Conservation (phyloP, 805 yeast genomes). For the Suhomyces prunicola region DNA sequence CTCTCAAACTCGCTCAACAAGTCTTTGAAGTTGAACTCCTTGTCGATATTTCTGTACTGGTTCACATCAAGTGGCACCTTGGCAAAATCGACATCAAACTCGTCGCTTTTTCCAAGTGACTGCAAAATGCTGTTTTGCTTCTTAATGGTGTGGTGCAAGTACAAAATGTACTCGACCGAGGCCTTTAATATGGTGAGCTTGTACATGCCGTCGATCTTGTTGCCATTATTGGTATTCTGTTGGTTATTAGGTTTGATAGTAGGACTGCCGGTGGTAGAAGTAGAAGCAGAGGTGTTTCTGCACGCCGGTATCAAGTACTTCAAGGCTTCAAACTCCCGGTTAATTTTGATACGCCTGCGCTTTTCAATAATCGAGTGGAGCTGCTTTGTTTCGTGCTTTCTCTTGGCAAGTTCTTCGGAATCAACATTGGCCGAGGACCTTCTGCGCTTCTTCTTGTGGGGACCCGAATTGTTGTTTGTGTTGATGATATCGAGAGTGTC, state of each 20-base stretch:
- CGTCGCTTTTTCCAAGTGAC: constrained; percentile 6
- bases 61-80: constrained; percentile 57
- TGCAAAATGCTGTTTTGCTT: constrained; percentile 47
- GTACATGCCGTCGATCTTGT: constrained; percentile 63
- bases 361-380: constrained; percentile 77
- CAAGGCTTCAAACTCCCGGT: constrained; percentile 78
- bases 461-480: background rate
- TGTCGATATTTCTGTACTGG: constrained; percentile 55
- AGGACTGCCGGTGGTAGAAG: constrained; percentile 15
- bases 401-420: constrained; percentile 38
- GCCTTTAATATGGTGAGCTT: constrained; percentile 77
- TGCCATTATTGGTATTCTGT: constrained; percentile 15
- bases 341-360: constrained; percentile 72
- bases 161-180: constrained; percentile 76
- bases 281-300: constrained; percentile 42
- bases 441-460: constrained; percentile 32
- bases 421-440: constrained; percentile 37
- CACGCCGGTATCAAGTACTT: constrained; percentile 79
- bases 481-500: constrained; percentile 2
- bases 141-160: constrained; percentile 58
- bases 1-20: constrained; percentile 10
- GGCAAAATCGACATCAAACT: constrained; percentile 47
- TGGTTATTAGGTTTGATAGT: constrained; percentile 15
- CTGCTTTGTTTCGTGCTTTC: constrained; percentile 44
- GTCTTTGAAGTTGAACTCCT: constrained; percentile 50